Evolutionary conservation across 441 rosid genomes (phyloP), one percentile per base, ranked within the genome.

Genomic region (Iberis amara): DNA sequence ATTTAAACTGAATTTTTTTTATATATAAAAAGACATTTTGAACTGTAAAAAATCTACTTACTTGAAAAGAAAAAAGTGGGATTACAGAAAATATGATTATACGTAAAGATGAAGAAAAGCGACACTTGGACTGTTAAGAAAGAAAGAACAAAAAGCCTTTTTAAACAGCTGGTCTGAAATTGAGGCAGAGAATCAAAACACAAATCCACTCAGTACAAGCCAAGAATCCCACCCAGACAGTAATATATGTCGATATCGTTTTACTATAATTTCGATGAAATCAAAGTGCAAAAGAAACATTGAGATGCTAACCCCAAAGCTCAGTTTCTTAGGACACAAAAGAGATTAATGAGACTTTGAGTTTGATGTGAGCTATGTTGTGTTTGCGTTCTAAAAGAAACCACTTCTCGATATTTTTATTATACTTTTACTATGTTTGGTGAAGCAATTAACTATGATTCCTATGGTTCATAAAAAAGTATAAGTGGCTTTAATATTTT

Each of bases 131-230:
- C 11, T 30, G 7, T 23, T 24, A 37, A 39, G 31, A 18, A 21
- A 42, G 57, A 65, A 45, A 46, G 39, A 44, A 51, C 38, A 45
- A 45, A 50, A 65, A 5, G 32, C 32, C 11, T 50, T 56, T 39
- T 57, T 4, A 2, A 61, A 13, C 70, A 65, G 70, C 44, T 65
- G 64, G 70, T 58, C 49, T 32, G 64, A 58, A 58, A 58, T 45
- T 39, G 50, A 65, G 70, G 55, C 65, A 45, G 48, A 52, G 64
- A 52, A 57, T 57, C 53, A 49, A 14, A 28, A 49, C 42, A 64
- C 21, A 57, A 55, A 42, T 23, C 33, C 65, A 52, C 9, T 65
- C 15, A 46, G 26, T 45, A 39, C 61, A 59, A 66, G 65, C 59
- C 12, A 66, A 59, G 65, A 46, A 66, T 66, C 59, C 54, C 6